Evolutionary conservation across 495 filamentous ascomycete species (phyloP).

Genomic region (Xylaria telfairii): DNA sequence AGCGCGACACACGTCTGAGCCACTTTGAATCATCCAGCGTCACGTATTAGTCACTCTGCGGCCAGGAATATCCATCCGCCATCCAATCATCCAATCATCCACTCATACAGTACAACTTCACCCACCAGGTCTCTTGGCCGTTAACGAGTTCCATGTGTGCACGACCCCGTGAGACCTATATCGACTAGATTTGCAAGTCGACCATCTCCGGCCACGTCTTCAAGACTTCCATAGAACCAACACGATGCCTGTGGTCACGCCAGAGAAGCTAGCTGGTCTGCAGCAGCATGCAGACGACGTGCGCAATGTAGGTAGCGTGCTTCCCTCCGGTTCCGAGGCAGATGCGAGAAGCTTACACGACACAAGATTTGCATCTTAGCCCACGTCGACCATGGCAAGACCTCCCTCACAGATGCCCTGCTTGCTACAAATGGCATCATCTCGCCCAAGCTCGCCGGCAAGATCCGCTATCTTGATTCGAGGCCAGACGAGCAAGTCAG

Average conservation of each 20-base stretch:
- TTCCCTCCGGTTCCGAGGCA: slow-evolving; percentile 40
- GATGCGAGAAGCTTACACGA: slow-evolving; percentile 18
- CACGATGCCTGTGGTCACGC: slow-evolving; percentile 86
- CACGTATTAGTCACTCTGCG: slow-evolving; percentile 21
- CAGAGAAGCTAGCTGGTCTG: slow-evolving; percentile 83
- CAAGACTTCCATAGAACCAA: slow-evolving; percentile 18
- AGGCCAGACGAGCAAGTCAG: slow-evolving; percentile 95
- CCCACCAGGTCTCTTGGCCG: background rate
- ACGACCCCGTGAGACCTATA: background rate
- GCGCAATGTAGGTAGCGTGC: slow-evolving; percentile 73
- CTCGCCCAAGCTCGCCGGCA: slow-evolving; percentile 94
- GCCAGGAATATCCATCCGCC: slow-evolving; percentile 1
- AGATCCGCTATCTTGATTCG: slow-evolving; percentile 97
- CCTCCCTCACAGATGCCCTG: slow-evolving; percentile 93
- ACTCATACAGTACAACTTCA: background rate
- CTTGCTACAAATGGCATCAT: slow-evolving; percentile 99
- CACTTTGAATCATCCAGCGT: slow-evolving; percentile 22
- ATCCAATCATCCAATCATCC: background rate
- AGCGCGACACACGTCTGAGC: slow-evolving; percentile 13
- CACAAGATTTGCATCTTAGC: slow-evolving; percentile 93
- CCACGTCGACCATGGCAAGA: slow-evolving; percentile 99
- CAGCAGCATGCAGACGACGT: slow-evolving; percentile 85
- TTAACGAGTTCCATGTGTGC: background rate
- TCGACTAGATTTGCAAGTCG: background rate
- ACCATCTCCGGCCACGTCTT: background rate